Base-by-base conservation (phyloP, 257 asterid species). In the Vinca minor region DNA sequence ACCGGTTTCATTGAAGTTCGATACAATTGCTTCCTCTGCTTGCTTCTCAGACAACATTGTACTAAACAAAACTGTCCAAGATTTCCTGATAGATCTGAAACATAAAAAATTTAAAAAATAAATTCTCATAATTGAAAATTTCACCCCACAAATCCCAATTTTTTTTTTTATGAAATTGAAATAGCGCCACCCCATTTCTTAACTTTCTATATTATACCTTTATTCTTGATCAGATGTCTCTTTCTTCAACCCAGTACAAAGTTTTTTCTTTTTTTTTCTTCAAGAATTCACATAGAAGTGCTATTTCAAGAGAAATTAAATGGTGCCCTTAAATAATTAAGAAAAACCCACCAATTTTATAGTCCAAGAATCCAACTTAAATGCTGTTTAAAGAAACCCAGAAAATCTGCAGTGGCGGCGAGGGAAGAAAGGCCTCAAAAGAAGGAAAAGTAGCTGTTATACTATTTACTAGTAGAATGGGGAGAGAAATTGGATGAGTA, bases 21-120 rank as follows among this genome's bases (percentile, higher is more conserved):
- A 69, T 65, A 87, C 96, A 68, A 89, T 92, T 12, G 95, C 89
- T 69, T 92, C 96, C 78, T 92, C 98, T 71, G 89, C 93, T 82
- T 87, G 98, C 85, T 85, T 85, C 72, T 79, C 75, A 52, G 75
- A 69, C 87, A 69, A 81, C 98, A 92, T 92, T 79, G 71, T 70
- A 66, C 61, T 36, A 11, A 64, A 61, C 32, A 13, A 17, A 48
- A 20, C 42, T 64, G 53, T 65, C 67, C 57, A 18, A 60, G 38
- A n/a, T 36, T 46, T 65, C 35, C 49, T n/a, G 44, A 54, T 64
- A 76, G 77, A 75, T 66, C 76, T 70, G 66, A 54, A 61, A 70
- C 79, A 74, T 41, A 68, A n/a, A 61, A 66, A 21, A 13, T 42
- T 69, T 63, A 50, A 69, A 45, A 41, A 71, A 71, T 74, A 68